A percentile compares a stretch with the other conserved stretches of the same genome.
Evolutionary conservation across 148 eudicot species (phyloP).

Genomic region (Pharnaceum exiguum): DNA sequence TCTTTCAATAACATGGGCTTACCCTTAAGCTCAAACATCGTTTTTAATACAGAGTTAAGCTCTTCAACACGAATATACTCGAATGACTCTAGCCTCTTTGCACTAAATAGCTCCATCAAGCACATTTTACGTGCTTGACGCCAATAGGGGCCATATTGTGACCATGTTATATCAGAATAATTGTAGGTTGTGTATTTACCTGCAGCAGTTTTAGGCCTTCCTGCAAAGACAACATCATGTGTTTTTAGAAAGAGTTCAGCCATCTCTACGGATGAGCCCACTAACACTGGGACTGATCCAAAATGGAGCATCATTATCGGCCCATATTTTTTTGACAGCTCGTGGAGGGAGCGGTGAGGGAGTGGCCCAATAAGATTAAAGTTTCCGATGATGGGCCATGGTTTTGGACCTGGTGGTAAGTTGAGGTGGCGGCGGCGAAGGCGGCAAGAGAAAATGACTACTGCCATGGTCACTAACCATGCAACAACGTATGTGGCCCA

Average conservation of each 20-base stretch:
- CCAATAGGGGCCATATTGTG: slow-evolving; percentile 91
- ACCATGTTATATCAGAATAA: slow-evolving; percentile 88
- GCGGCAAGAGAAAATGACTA: slow-evolving; percentile 30
- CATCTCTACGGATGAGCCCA: slow-evolving; percentile 70
- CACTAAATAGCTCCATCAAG: slow-evolving; percentile 75
- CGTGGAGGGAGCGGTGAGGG: slow-evolving; percentile 72
- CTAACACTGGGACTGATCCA: slow-evolving; percentile 61
- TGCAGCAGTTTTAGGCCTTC: slow-evolving; percentile 74
- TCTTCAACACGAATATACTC: slow-evolving; percentile 82
- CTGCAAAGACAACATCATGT: slow-evolving; percentile 53
- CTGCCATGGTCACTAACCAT: slow-evolving; percentile 27
- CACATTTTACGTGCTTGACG: slow-evolving; percentile 86
- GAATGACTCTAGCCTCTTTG: slow-evolving; percentile 58
- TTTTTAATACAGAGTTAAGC: slow-evolving; percentile 33
- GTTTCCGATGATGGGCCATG: slow-evolving; percentile 96
- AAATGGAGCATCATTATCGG: slow-evolving; percentile 64
- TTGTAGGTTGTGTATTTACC: slow-evolving; percentile 88
- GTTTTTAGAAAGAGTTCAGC: slow-evolving; percentile 66
- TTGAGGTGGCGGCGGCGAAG: slow-evolving; percentile 37
- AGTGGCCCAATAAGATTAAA: slow-evolving; percentile 78
- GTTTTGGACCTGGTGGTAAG: slow-evolving; percentile 84
- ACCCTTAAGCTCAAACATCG: slow-evolving; percentile 15
- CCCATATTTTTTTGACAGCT: slow-evolving; percentile 59
- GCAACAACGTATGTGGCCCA: slow-evolving; percentile 26
- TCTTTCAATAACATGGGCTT: slow-evolving; percentile 43